phyloP scores from a whole-genome alignment of 805 yeast species.

The Candida peoriensis region DNA sequence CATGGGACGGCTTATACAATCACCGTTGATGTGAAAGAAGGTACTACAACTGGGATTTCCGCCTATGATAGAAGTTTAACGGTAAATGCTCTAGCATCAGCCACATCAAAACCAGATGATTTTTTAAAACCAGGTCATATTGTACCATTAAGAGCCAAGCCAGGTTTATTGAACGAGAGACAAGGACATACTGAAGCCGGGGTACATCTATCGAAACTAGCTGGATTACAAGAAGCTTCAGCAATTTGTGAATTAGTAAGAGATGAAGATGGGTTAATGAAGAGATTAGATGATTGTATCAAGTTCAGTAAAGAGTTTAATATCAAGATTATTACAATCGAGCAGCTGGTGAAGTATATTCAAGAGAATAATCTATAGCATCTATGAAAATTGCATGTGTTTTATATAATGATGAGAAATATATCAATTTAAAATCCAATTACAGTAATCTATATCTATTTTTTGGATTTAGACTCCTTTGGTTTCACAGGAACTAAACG shows the following conservation, averaged over 20 bases:
- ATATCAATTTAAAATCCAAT: background rate
- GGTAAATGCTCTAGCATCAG: conserved; percentile 62
- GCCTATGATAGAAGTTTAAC: conserved; percentile 93
- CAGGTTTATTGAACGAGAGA: conserved; percentile 76
- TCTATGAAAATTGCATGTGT: background rate
- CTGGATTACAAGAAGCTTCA: conserved; percentile 80
- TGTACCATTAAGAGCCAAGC: conserved; percentile 85
- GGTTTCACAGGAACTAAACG: conserved; percentile 68
- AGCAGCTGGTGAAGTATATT: conserved; percentile 60
- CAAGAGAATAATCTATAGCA: conserved; percentile 11
- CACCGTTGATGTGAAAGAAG: conserved; percentile 79
- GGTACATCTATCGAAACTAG: conserved; percentile 74
- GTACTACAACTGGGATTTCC: conserved; percentile 95
- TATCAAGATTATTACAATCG: conserved; percentile 74
- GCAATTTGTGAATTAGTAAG: conserved; percentile 92
- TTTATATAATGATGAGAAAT: background rate
- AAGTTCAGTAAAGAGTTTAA: conserved; percentile 57
- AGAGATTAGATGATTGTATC: conserved; percentile 83
- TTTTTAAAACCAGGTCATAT: conserved; percentile 93
- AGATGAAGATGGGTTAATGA: conserved; percentile 93
- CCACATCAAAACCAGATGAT: conserved; percentile 50
- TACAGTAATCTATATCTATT: too few relatives aligned
- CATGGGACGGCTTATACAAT: conserved; percentile 97
- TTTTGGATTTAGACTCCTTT: conserved; percentile 25
- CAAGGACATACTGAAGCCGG: conserved; percentile 98